Base-by-base conservation (phyloP, 2,329 filamentous ascomycete species). In the Stemphylium beticola region DNA sequence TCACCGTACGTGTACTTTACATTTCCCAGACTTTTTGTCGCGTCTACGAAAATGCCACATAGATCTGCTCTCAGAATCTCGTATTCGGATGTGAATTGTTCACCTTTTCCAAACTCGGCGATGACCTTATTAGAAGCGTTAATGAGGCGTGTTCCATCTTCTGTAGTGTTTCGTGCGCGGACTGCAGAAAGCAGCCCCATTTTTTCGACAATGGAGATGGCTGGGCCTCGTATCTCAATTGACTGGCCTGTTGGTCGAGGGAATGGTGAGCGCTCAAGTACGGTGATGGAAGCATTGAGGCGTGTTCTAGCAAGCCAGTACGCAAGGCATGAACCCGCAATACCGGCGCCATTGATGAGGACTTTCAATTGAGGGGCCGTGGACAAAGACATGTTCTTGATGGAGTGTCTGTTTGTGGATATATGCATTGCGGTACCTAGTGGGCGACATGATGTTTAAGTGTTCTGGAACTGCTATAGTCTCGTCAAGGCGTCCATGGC, bases 201-300 rank as follows among this genome's bases (percentile, higher is more conserved):
- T 32, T 68, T 71, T 18, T 67, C 62, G 39, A 81, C 76, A 11
- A 80, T 68, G 6, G 76, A 67, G 14, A 81, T 68, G 0, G 75
- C 79, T 4, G 72, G 60, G 2, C 72, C 77, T 24, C 79, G 77
- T 3, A 82, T 74, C 56, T 82, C 80, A 36, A 82, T 66, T 17
- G 78, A 73, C 53, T 79, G 78, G 2, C 80, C 80, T 20, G 75
- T 74, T 4, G 66, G 68, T 11, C 78, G 71, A 12, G 76, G 72
- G 14, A 57, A 43, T 0, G 77, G 57, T 1, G 75, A 75, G 15
- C 77, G 76, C 51, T 82, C 80, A 14, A 82, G 60, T 33, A 82
- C 65, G 4, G 78, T 81, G 58, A 81, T 75, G 49, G 57, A 61
- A 10, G 74, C 71, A 40, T 61, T 61, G 39, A 63, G 60, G 63